These are phyloP conservation scores for Geotrichum aggregatum DNA, from an alignment of 1,139 yeast species.

Conservation along the genomic window DNA sequence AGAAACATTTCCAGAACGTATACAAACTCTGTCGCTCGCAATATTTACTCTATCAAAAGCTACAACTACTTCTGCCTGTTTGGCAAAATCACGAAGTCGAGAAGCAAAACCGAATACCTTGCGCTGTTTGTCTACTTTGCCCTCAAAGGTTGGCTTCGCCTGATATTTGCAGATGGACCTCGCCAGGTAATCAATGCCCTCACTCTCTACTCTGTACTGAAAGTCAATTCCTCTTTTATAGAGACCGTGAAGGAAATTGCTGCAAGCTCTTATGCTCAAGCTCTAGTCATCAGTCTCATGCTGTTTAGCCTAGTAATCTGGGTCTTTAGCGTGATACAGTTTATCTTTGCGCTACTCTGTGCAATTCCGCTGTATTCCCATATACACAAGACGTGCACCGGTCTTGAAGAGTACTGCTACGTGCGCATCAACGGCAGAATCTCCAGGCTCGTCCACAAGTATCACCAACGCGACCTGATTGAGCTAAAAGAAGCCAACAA, in stretches of 20 bases:
- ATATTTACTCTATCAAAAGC: constrained; percentile 51
- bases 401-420: constrained; percentile 58
- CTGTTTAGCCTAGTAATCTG: constrained; percentile 70
- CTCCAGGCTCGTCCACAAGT: constrained; percentile 47
- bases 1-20: constrained; percentile 67
- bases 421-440: constrained; percentile 53
- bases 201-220: constrained; percentile 56
- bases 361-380: constrained; percentile 54
- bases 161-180: constrained; percentile 79
- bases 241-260: constrained; percentile 58
- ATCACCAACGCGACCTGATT: constrained; percentile 40
- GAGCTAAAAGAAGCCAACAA: constrained; percentile 31
- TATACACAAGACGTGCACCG: constrained; percentile 39
- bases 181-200: constrained; percentile 79
- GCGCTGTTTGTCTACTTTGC: constrained; percentile 67
- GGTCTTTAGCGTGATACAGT: constrained; percentile 61
- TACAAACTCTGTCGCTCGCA: constrained; percentile 61
- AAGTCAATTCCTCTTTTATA: constrained; percentile 47
- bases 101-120: constrained; percentile 59
- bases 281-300: constrained; percentile 71
- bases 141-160: constrained; percentile 58
- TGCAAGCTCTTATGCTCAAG: constrained; percentile 55
- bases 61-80: constrained; percentile 72
- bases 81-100: constrained; percentile 61
- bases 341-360: constrained; percentile 54